Conservation (phyloP, 352 stramenopile species). For the Phytophthora citrophthora region DNA sequence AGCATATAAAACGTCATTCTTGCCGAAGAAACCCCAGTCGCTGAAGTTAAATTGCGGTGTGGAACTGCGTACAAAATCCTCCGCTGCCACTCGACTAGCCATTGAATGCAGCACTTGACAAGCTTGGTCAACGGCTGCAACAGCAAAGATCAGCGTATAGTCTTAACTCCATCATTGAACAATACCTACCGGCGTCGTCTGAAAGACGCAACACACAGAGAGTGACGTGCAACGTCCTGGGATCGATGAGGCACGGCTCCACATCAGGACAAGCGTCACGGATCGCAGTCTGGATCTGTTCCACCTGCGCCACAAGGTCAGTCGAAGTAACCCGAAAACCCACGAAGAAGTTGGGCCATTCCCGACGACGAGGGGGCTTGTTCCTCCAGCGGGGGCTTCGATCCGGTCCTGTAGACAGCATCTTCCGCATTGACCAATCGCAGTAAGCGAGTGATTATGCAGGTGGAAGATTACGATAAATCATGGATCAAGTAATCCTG, state of each 20-base stretch:
- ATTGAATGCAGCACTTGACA: conserved; percentile 28
- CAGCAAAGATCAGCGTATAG: neutral
- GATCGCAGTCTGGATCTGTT: conserved; percentile 39
- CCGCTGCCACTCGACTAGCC: conserved; percentile 1
- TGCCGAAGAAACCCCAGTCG: conserved; percentile 46
- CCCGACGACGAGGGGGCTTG: neutral
- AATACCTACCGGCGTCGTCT: conserved; percentile 30
- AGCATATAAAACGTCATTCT: conserved; percentile 46
- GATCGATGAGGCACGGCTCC: conserved; percentile 42
- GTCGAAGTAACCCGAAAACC: conserved; percentile 40
- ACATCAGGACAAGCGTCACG: conserved; percentile 28
- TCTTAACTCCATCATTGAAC: neutral
- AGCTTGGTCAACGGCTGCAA: conserved; percentile 32
- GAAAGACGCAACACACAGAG: conserved; percentile 46
- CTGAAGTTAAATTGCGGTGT: conserved; percentile 32
- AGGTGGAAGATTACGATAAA: neutral
- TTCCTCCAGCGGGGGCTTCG: conserved; percentile 13
- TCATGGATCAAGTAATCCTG: conserved; percentile 11
- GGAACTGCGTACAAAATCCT: conserved; percentile 17
- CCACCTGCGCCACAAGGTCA: conserved; percentile 23
- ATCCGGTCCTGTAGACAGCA: neutral
- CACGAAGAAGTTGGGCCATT: conserved; percentile 58
- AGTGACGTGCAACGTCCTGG: conserved; percentile 52
- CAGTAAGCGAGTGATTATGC: neutral
- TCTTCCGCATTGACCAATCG: neutral